Percentiles rank a stretch among this genome's conserved stretches.
These are phyloP conservation scores for Stropharia rugosoannulata DNA, from an alignment of 768 basidiomycete species.

Conservation along the genomic window DNA sequence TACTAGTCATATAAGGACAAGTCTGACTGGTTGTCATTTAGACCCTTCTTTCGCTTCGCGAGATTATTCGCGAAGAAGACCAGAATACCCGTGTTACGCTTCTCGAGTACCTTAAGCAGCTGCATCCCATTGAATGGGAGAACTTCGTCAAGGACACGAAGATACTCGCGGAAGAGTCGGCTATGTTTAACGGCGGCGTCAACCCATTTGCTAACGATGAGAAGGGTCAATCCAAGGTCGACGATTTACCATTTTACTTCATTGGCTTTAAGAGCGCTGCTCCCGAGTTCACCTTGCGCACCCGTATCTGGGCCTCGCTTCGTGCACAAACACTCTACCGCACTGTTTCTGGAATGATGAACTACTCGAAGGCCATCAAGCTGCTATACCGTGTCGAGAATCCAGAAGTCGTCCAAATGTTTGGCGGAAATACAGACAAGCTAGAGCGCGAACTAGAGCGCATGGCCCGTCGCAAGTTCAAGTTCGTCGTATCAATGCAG, in stretches of 20 bases:
- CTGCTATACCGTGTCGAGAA: conserved; percentile 99
- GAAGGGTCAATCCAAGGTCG: conserved; percentile 79
- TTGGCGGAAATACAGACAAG: conserved; percentile 96
- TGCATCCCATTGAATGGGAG: conserved; percentile 98
- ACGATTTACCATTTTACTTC: conserved; percentile 96
- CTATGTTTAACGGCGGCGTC: conserved; percentile 77
- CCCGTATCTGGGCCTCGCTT: conserved; percentile 98
- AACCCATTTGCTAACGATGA: conserved; percentile 72
- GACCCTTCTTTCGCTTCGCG: conserved; percentile 94
- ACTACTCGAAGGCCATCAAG: conserved; percentile 99
- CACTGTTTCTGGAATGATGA: conserved; percentile 99
- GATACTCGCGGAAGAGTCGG: conserved; percentile 95
- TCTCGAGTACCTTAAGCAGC: conserved; percentile 96
- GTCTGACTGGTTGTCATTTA: conserved; percentile 24
- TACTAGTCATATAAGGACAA: background rate
- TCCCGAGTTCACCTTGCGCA: conserved; percentile 97
- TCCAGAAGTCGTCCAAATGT: conserved; percentile 96
- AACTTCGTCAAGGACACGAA: conserved; percentile 99
- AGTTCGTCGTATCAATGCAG: conserved; percentile 99
- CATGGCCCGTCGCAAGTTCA: conserved; percentile 98
- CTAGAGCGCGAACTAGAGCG: conserved; percentile 95
- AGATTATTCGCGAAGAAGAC: conserved; percentile 98
- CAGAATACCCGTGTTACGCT: conserved; percentile 96
- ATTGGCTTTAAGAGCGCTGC: conserved; percentile 99
- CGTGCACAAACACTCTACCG: conserved; percentile 98